Base-by-base conservation (phyloP, 23 red algal species). In the Gracilaria vermiculophylla region DNA sequence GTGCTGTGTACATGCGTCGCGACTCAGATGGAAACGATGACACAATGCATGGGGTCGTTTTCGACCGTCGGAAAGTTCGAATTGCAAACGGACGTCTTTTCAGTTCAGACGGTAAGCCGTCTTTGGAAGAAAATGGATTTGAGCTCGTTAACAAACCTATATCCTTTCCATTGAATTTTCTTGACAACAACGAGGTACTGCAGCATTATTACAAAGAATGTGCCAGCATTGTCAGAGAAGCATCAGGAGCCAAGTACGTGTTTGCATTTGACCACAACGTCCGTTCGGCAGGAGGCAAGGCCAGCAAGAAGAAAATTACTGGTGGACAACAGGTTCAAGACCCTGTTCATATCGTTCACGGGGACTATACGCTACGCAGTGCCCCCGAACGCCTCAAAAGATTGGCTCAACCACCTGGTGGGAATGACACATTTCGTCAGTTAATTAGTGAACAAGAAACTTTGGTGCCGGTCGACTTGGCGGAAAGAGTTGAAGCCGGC, bases 201-300 rank as follows among this genome's bases (percentile, higher is more conserved):
- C 64, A 69, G 27, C 11, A 69, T 69, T 69, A 69, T 42, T 69
- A 69, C 21, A 36, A 69, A 5, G 64, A 69, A 42, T 69, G 64
- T 42, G 64, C 27, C 64, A 69, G 37, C 1, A 19, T 69, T 3
- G 64, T 69, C 40, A 6, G 20, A 25, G 10, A 69, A 69, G 64
- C 14, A 42, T 39, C 64, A 5, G 64, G 64, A 40, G 64, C 64
- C 12, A 5, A 25, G n/a, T 42, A 69, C 20, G 64, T 69, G 21
- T 13, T 16, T 42, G 41, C 73, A 1, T 78, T 78, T 24, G 73
- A 78, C 73, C 73, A 78, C 73, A 78, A 78, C 73, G 45, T 78
- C 21, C 73, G 73, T 45, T 55, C 47, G n/a, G 48, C 47, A 20
- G 73, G 47, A 0, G 73, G 73, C 8, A 57, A 57, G 48, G 48